Base-by-base conservation (phyloP, 164 flowering plant genomes). In the Aristolochia californica region DNA sequence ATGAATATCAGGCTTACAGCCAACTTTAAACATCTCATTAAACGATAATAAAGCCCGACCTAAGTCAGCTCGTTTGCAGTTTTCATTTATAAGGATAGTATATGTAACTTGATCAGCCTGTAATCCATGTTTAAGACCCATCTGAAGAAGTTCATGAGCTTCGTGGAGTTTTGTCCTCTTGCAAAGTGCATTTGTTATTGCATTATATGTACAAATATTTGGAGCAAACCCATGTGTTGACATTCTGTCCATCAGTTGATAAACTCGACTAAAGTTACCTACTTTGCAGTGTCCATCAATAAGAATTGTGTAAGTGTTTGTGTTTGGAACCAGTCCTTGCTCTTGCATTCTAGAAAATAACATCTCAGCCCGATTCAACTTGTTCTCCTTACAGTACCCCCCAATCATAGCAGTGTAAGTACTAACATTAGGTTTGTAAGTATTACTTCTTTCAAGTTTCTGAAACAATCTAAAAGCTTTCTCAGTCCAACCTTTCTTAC, bases 401-500 rank as follows among this genome's bases (percentile, higher is more conserved):
- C 62, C 58, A 43, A 89, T 87, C 96, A 89, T 89, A 26, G 93
- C 81, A 34, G 96, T 93, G 62, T 87, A 93, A 1, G 97, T 93
- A 59, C 73, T 74, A 66, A 77, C 95, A 79, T 93, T 87, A 1
- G 96, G 99, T 72, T 85, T 87, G 75, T 89, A 85, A 63, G 45
- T 67, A 11, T 85, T 77, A 61, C 99, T 89, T 51, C 88, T 70
- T 25, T 87, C 80, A 21, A 89, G 96, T 74, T 89, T 87, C 63
- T 87, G 72, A 60, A 89, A 89, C 60, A 93, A 75, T 58, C 96
- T 74, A 69, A 87, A 89, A 17, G 99, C 99, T 72, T 78, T 93
- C 22, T 93, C 97, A 5, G 84, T 85, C 96, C 97, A 89, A 15
- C 97, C 97, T 59, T 87, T 93, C 79, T 83, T 89, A 69, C 97